Percentiles rank a stretch among this genome's conserved stretches.
phyloP scores from a whole-genome alignment of 2,329 filamentous ascomycete genomes.

The Calonectria naviculata region DNA sequence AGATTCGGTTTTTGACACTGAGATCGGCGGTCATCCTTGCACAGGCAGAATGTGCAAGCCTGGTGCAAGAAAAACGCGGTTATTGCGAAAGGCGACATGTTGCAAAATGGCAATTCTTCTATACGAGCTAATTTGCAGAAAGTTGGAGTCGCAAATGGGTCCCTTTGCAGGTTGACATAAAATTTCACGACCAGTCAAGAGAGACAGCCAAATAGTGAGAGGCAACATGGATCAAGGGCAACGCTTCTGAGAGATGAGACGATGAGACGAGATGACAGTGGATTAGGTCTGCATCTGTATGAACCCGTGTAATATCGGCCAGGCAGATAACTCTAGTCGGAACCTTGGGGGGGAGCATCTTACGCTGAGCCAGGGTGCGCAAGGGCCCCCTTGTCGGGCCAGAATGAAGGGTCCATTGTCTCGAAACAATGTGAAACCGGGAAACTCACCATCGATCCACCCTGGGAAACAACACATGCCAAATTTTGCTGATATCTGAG shows the following conservation, averaged over 20 bases:
- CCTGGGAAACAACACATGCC: background rate
- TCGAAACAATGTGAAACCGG: constrained; percentile 3
- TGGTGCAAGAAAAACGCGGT: background rate
- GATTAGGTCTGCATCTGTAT: background rate
- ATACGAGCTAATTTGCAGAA: background rate
- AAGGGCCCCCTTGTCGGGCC: background rate
- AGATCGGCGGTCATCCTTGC: background rate
- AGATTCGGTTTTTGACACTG: background rate
- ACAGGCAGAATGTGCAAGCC: background rate
- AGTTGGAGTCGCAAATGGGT: background rate
- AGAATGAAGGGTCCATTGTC: constrained; percentile 3
- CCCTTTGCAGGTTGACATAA: background rate
- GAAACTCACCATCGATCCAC: background rate
- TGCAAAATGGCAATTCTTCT: too few species aligned
- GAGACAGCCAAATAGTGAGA: background rate
- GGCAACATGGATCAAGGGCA: background rate
- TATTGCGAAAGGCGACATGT: background rate
- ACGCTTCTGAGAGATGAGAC: background rate
- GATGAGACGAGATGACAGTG: constrained; percentile 5
- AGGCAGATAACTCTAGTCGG: background rate
- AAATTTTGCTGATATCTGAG: background rate
- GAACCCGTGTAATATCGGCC: background rate
- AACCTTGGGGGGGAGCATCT: background rate
- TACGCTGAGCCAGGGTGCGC: background rate
- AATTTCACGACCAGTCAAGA: background rate